Evolutionary conservation across 2,329 filamentous ascomycete species (phyloP), one percentile per base, ranked within the genome.

Genomic region (Didymellaceae sp.): DNA sequence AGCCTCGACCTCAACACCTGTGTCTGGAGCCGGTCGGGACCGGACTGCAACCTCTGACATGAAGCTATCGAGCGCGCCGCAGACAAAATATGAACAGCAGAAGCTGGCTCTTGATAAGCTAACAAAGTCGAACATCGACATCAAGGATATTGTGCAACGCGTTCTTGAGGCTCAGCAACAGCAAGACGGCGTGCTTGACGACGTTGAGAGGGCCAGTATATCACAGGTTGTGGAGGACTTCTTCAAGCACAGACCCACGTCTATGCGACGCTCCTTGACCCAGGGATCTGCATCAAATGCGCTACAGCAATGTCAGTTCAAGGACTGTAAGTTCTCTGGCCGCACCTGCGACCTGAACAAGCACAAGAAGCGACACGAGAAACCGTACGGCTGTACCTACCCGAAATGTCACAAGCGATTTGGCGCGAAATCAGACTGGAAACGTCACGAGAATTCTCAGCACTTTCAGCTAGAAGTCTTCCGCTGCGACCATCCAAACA

Each of bases 381-480:
- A 85, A 58, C 92, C 91, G 0, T 96, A 93, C 56, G 86, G 86
- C 10, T 97, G 92, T 71, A 96, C 91, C 0, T 89, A 86, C 57
- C 73, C 78, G 7, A 73, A 76, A 22, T 96, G 92, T 65, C 71
- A 74, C 39, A 91, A 90, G 65, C 78, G 69, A 0, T 96, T 96
- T 60, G 92, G 92, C n/a, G 92, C 89, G 71, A 96, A 96, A 68
- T 92, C 91, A 52, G 92, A 97, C 72, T 97, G 86, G 92, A 96
- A 95, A 68, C 85, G 92, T 1, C 92, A 97, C 65, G 93, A 97
- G 66, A 88, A 85, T 58, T 85, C 83, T 13, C 88, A 93, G 64
- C 91, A 96, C 68, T 85, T 83, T 54, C 83, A 88, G 51, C 71
- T 82, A 5, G 87, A 91, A 63, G 80, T 81, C 38, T 96, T 89